Evolutionary conservation across 2,329 filamentous ascomycete genomes (phyloP), one percentile per base, ranked within the genome.

Genomic region (Venturia pyrina): DNA sequence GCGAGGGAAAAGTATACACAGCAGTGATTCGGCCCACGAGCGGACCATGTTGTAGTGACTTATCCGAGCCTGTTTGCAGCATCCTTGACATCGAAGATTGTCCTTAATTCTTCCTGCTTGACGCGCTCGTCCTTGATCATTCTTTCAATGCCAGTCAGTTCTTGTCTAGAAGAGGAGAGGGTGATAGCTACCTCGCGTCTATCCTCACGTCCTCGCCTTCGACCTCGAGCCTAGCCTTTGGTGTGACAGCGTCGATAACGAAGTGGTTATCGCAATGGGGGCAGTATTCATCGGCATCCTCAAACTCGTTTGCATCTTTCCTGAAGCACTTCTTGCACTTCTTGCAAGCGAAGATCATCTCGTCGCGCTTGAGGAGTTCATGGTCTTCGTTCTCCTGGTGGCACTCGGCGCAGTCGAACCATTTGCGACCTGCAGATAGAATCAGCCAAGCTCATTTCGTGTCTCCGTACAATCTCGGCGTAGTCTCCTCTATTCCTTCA

Each of bases 251-350:
- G 5, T 98, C 93, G 69, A 99, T 82, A 48, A 99, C 89, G 74
- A 93, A 99, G 78, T 99, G 96, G 80, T 99, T 99, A 76, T 99
- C 95, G 81, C 95, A 99, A 80, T 97, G 91, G 28, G 95, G 96
- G 81, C 95, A 99, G 83, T 96, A 99, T 77, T 99, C 96, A 80
- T 99, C 95, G 75, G 81, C 89, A 71, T 99, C 95, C 71, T 99
- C 95, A 72, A 96, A 97, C 76, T 96, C 90, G 69, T 86, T 81
- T 59, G 89, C 89, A 73, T 99, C 91, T 76, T 98, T 99, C 71
- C 95, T 89, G 82, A 99, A 99, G 78, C 89, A 93, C 79, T 99
- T 99, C 71, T 89, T 93, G 87, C 95, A 99, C 81, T 99, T 99
- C 73, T 99, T 99, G 85, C 95, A 99, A 64, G 91, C 91, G 74